phyloP scores from a whole-genome alignment of 2,329 filamentous ascomycete genomes.

The Trichophyton verrucosum region DNA sequence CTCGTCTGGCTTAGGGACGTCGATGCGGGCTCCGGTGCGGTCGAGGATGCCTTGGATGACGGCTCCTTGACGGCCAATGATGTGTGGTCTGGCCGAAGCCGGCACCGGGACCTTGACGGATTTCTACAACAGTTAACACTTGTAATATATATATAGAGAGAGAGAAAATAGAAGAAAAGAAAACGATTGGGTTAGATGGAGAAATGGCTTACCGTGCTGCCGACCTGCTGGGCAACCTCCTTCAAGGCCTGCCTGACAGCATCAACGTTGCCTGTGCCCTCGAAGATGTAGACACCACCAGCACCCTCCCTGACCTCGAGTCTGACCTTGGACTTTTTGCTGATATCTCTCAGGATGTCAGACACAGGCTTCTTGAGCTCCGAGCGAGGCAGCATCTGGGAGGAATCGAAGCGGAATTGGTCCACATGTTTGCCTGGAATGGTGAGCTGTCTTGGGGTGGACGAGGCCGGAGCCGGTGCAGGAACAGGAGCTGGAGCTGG shows the following conservation, averaged over 20 bases:
- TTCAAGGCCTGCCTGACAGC: conserved; percentile 77
- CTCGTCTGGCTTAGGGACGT: conserved; percentile 72
- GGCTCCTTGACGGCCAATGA: conserved; percentile 84
- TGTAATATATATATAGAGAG: background rate
- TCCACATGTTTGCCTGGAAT: conserved; percentile 77
- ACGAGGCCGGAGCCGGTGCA: conserved; percentile 24
- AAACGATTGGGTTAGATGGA: background rate
- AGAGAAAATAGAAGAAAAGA: background rate
- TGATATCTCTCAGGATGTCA: conserved; percentile 83
- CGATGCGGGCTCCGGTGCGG: conserved; percentile 78
- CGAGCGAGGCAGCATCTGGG: conserved; percentile 60
- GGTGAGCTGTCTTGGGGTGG: conserved; percentile 46
- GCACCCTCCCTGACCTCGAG: conserved; percentile 65
- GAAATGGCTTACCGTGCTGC: conserved; percentile 54
- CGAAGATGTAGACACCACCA: conserved; percentile 64
- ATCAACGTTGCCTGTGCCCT: conserved; percentile 71
- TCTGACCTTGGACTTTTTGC: conserved; percentile 77
- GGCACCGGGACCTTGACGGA: conserved; percentile 67
- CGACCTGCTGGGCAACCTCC: conserved; percentile 78
- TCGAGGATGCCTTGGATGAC: conserved; percentile 85
- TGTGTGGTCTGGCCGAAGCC: conserved; percentile 67
- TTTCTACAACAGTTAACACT: conserved; percentile 35
- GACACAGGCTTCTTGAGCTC: conserved; percentile 75
- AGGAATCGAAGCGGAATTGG: conserved; percentile 58
- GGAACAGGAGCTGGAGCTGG: conserved; percentile 43